phyloP scores from a whole-genome alignment of 2,329 filamentous ascomycete genomes.

The Chalaropsis ovoidea region DNA sequence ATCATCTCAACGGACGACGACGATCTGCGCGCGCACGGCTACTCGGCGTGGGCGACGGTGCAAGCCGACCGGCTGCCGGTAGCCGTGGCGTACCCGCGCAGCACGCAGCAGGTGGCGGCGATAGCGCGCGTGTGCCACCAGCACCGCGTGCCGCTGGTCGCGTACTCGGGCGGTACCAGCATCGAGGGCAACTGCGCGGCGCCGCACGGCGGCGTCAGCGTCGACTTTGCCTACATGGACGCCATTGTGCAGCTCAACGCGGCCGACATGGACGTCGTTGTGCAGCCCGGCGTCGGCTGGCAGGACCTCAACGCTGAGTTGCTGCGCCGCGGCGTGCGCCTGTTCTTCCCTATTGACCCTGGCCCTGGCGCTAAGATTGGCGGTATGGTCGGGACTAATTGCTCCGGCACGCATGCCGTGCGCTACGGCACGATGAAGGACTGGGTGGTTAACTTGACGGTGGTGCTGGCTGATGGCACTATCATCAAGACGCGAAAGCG shows the following conservation, averaged over 20 bases:
- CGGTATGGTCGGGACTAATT: slow-evolving; percentile 73
- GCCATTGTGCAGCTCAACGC: slow-evolving; percentile 67
- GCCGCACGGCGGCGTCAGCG: slow-evolving; percentile 74
- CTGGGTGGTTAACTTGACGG: slow-evolving; percentile 74
- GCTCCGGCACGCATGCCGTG: slow-evolving; percentile 68
- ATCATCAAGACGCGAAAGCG: slow-evolving; percentile 68
- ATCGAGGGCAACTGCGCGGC: slow-evolving; percentile 86
- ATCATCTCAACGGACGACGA: slow-evolving; percentile 54
- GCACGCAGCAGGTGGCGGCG: slow-evolving; percentile 48
- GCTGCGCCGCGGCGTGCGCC: slow-evolving; percentile 57
- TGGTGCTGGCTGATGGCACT: slow-evolving; percentile 67
- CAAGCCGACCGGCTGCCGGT: slow-evolving; percentile 53
- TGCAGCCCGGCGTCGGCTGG: slow-evolving; percentile 88
- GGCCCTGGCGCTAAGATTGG: slow-evolving; percentile 64
- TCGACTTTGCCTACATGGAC: slow-evolving; percentile 86
- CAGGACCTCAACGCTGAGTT: slow-evolving; percentile 70
- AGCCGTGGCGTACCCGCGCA: slow-evolving; percentile 54
- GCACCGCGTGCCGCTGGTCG: slow-evolving; percentile 72
- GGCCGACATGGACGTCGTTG: slow-evolving; percentile 84
- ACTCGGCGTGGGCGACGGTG: slow-evolving; percentile 55
- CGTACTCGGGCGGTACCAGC: slow-evolving; percentile 76
- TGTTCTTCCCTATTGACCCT: slow-evolving; percentile 88
- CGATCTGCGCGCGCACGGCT: slow-evolving; percentile 52
- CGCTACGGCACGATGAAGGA: slow-evolving; percentile 81
- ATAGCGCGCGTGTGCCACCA: slow-evolving; percentile 63